phyloP scores from a whole-genome alignment of 148 eudicot species.

The Fagopyrum esculentum region DNA sequence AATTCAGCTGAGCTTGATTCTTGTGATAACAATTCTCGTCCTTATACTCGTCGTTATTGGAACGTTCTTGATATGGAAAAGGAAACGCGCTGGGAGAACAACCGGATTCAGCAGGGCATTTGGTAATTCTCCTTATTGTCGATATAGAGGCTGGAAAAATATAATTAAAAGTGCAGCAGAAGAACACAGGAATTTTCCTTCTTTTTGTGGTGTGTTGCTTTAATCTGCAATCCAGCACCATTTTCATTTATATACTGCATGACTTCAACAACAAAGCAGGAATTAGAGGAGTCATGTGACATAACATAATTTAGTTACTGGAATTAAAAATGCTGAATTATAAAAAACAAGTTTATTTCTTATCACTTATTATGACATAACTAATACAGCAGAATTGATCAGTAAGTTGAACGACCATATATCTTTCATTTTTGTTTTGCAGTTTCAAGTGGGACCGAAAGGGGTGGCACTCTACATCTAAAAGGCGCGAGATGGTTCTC shows the following conservation, averaged over 20 bases:
- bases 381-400: not conserved
- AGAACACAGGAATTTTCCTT: too few species aligned
- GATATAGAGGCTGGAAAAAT: too few species aligned
- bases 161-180: too few species aligned
- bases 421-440: not conserved
- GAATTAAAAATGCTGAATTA: too few species aligned
- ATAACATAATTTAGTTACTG: too few species aligned
- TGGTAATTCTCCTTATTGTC: conserved; percentile 31
- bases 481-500: conserved; percentile 98
- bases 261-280: too few species aligned
- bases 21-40: conserved; percentile 51
- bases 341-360: too few species aligned
- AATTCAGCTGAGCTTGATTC: conserved; percentile 30
- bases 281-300: too few species aligned
- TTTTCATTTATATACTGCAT: too few species aligned
- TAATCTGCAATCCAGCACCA: too few species aligned
- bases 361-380: too few species aligned
- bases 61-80: conserved; percentile 66
- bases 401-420: not conserved
- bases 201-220: too few species aligned
- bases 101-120: conserved; percentile 71
- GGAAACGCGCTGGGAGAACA: conserved; percentile 77
- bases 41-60: conserved; percentile 51
- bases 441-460: conserved; percentile 76
- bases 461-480: conserved; percentile 79